Conservation (phyloP, 441 rosid genomes). For the California macrophylla region DNA sequence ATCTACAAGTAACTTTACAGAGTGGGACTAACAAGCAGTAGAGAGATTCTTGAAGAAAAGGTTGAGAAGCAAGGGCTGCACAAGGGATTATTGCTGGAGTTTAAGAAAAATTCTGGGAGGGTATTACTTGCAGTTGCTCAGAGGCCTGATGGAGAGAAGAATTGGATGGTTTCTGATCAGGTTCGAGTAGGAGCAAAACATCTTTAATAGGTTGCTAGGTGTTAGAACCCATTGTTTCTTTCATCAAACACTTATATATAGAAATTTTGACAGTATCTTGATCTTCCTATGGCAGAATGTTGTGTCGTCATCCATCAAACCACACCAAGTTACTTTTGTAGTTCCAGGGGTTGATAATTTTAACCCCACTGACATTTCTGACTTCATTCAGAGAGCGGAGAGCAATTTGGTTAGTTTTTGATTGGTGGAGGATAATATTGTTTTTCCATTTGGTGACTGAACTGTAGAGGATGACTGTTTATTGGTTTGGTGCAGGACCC, state of each 20-base stretch:
- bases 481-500: constrained; percentile 48
- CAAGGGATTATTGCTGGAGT: constrained; percentile 75
- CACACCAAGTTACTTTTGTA: constrained; percentile 68
- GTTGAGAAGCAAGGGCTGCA: constrained; percentile 44
- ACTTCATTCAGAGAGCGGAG: constrained; percentile 52
- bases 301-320: constrained; percentile 58
- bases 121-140: constrained; percentile 67
- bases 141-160: constrained; percentile 89
- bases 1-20: constrained; percentile 29
- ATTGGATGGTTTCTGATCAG: constrained; percentile 99
- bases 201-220: constrained; percentile 44
- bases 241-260: constrained; percentile 11
- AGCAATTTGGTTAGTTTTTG: constrained; percentile 57
- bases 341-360: constrained; percentile 68
- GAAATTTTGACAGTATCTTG: neutral
- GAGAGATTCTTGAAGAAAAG: constrained; percentile 63
- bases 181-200: constrained; percentile 40
- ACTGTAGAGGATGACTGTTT: constrained; percentile 7
- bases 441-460: constrained; percentile 6
- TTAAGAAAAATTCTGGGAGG: constrained; percentile 72
- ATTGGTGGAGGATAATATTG: constrained; percentile 1
- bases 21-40: constrained; percentile 43
- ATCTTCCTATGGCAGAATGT: constrained; percentile 50
- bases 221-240: constrained; percentile 20
- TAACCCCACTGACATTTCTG: constrained; percentile 47